Base-by-base conservation (phyloP, 2,329 filamentous ascomycete species). In the Colletotrichum karsti region DNA sequence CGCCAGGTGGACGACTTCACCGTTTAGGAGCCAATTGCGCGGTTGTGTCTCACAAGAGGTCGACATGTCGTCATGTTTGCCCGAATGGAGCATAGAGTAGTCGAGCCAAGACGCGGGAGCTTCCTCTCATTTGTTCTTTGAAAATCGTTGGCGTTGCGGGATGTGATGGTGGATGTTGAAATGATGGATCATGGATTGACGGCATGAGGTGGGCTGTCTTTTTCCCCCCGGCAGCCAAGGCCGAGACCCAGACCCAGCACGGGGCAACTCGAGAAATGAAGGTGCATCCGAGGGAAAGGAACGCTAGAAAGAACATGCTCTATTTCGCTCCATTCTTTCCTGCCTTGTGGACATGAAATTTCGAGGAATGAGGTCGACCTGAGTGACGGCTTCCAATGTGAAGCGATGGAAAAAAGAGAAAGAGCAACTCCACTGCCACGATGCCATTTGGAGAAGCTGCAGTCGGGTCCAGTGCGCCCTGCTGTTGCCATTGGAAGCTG, bases 361-460 rank as follows among this genome's bases (percentile, higher is more conserved):
- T 24, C 24, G 28, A 10, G 50, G 30, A 33, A 33, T 33, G 8
- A 33, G 12, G 30, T 37, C 30, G 22, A 58, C n/a, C n/a, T n/a
- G n/a, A n/a, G n/a, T n/a, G 58, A n/a, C 18, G 33, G n/a, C 28
- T 46, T 59, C n/a, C n/a, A n/a, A n/a, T n/a, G n/a, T 22, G 24
- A 41, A 41, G 13, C 13, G 37, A 41, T 18, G n/a, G 13, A 41
- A 3, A n/a, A 20, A 12, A 20, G 5, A 10, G 44, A 48, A 57
- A 20, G 13, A 26, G 13, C 30, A 20, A 1, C 39, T 56, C 50
- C 37, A 46, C 44, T 10, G 39, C 60, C 59, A 28, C 59, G 48
- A 58, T 18, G 55, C 51, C 64, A 28, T 46, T 50, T 59, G 48
- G n/a, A 67, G 51, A 65, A 68, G 53, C 61, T 64, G 65, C 53